Percentiles rank a stretch among this genome's conserved stretches.
These are phyloP conservation scores for Magnaporthiopsis incrustans DNA, from an alignment of 2,329 filamentous ascomycete species.

Conservation along the genomic window DNA sequence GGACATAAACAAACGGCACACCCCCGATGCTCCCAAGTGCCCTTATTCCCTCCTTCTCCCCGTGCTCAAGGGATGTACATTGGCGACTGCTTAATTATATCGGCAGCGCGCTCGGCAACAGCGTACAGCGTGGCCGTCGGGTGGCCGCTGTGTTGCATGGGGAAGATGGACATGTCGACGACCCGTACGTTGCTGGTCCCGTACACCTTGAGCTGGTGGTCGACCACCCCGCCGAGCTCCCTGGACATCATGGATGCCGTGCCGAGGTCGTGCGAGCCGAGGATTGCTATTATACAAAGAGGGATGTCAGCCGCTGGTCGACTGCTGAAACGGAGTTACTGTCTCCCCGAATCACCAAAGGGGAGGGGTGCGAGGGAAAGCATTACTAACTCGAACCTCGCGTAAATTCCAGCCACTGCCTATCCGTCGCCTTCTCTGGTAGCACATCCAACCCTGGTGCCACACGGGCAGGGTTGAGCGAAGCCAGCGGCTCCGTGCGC, in stretches of 20 bases:
- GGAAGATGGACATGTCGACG: conserved; percentile 33
- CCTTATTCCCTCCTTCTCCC: too few species aligned
- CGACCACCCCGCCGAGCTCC: conserved; percentile 31
- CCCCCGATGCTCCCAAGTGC: too few species aligned
- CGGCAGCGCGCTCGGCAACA: conserved; percentile 32
- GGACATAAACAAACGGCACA: too few species aligned
- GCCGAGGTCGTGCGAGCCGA: conserved; percentile 28
- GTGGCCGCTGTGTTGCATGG: conserved; percentile 29
- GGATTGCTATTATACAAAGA: conserved; percentile 28
- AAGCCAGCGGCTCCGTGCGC: conserved; percentile 30
- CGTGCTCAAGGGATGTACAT: neutral
- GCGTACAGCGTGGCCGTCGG: conserved; percentile 37
- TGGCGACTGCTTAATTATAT: conserved; percentile 10
- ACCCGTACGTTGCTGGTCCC: conserved; percentile 33
- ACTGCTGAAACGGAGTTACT: too few species aligned
- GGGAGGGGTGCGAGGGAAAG: conserved; percentile 15
- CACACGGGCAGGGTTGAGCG: conserved; percentile 31
- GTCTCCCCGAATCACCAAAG: neutral
- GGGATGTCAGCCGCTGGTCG: conserved; percentile 30
- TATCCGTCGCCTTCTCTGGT: conserved; percentile 23
- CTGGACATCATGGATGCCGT: conserved; percentile 29
- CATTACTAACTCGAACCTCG: neutral
- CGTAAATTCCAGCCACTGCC: neutral
- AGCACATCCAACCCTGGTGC: conserved; percentile 26
- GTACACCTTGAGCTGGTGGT: conserved; percentile 30